phyloP scores from a whole-genome alignment of 805 yeast genomes.

The Myxozyma neotropica region DNA sequence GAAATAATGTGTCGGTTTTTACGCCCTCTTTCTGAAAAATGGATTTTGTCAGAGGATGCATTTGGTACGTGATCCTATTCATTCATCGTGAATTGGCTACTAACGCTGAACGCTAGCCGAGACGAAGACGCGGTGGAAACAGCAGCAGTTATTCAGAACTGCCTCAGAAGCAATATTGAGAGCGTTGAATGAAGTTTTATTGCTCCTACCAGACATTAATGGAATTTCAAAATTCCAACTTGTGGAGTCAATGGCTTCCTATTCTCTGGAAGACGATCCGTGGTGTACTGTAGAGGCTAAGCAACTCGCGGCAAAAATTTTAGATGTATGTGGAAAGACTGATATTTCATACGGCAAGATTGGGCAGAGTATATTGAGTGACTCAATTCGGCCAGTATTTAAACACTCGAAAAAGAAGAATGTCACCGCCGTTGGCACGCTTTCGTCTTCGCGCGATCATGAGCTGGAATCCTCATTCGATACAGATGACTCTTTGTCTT shows the following conservation, averaged over 20 bases:
- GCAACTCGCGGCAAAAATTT: neutral
- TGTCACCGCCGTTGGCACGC: conserved; percentile 17
- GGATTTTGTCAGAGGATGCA: conserved; percentile 20
- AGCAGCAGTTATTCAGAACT: conserved; percentile 13
- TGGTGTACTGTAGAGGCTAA: conserved; percentile 13
- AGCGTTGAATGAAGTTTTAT: conserved; percentile 4
- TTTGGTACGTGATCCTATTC: conserved; percentile 7
- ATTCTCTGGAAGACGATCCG: conserved; percentile 7
- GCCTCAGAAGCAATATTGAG: conserved; percentile 13
- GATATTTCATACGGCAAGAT: neutral
- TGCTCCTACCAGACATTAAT: neutral
- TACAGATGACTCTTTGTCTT: conserved; percentile 4
- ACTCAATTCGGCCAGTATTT: conserved; percentile 19
- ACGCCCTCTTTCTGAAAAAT: conserved; percentile 17
- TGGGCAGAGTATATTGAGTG: conserved; percentile 4
- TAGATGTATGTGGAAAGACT: neutral
- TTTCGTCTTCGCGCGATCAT: conserved; percentile 8
- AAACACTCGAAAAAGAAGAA: conserved; percentile 9
- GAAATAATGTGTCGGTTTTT: conserved; percentile 4
- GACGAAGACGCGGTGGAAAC: conserved; percentile 18
- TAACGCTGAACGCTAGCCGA: conserved; percentile 3
- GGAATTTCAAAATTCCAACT: neutral
- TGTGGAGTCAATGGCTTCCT: conserved; percentile 16
- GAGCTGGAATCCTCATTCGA: conserved; percentile 15
- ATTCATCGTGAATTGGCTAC: neutral